A percentile compares a stretch with the other conserved stretches of the same genome.
phyloP scores from a whole-genome alignment of 306 rosid genomes.

The Dalbergia cochinchinensis region DNA sequence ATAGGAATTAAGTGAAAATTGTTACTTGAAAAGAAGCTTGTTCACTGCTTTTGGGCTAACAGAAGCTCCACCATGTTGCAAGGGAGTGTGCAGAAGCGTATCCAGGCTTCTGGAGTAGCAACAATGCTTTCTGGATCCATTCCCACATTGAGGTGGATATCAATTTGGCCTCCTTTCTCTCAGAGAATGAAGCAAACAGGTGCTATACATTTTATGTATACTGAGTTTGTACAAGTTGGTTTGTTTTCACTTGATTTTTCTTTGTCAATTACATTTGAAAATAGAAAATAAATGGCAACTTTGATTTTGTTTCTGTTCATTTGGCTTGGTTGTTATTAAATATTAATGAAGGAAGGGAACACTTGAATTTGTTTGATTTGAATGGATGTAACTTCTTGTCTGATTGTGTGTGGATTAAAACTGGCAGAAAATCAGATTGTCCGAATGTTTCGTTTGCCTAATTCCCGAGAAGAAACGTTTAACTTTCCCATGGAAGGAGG shows the following conservation, averaged over 20 bases:
- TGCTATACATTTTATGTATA: conserved; percentile 5
- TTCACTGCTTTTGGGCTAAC: neutral
- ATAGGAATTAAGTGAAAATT: neutral
- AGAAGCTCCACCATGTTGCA: neutral
- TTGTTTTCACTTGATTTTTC: neutral
- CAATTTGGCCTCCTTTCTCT: conserved; percentile 60
- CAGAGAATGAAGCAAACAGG: conserved; percentile 90
- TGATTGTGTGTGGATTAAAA: conserved; percentile 52
- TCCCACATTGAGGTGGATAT: conserved; percentile 57
- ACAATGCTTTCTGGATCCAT: conserved; percentile 52
- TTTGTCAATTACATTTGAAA: neutral
- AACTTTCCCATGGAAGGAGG: conserved; percentile 52
- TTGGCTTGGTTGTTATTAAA: neutral
- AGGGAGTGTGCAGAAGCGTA: neutral
- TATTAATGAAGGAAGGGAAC: neutral
- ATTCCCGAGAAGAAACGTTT: conserved; percentile 47
- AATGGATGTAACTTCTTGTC: conserved; percentile 4
- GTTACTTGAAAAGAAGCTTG: conserved; percentile 5
- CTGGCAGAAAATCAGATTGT: conserved; percentile 83
- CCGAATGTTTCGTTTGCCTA: conserved; percentile 72
- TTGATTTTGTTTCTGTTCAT: conserved; percentile 3
- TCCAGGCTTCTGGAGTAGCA: conserved; percentile 12
- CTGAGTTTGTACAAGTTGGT: conserved; percentile 1
- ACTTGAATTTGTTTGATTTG: conserved; percentile 37
- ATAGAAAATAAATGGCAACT: neutral